Percentiles rank a stretch among this genome's conserved stretches.
Conservation (phyloP, 768 basidiomycete genomes). For the Russula earlei region DNA sequence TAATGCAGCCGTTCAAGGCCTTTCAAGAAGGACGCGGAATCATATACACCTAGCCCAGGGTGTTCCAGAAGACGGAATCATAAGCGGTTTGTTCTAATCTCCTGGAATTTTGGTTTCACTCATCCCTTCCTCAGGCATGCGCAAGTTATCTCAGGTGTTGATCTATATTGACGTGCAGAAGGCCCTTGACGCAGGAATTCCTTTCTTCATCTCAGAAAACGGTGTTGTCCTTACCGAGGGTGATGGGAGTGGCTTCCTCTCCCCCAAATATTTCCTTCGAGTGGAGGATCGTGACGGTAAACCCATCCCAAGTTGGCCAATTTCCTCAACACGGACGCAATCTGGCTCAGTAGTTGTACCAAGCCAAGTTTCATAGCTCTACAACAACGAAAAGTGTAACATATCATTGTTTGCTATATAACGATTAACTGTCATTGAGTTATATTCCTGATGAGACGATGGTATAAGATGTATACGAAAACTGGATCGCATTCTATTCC, state of each 20-base stretch:
- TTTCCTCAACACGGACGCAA: not conserved
- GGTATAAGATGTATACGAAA: not conserved
- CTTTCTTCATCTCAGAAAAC: slow-evolving; percentile 74
- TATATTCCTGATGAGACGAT: not conserved
- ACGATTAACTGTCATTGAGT: not conserved
- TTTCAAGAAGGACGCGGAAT: slow-evolving; percentile 81
- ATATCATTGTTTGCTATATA: not conserved
- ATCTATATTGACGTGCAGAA: slow-evolving; percentile 73
- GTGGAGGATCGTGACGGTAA: slow-evolving; percentile 45
- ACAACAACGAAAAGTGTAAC: not conserved
- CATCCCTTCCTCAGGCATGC: slow-evolving; percentile 53
- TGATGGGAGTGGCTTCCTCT: slow-evolving; percentile 50
- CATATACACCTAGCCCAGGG: slow-evolving; percentile 91
- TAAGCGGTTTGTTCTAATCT: slow-evolving; percentile 51
- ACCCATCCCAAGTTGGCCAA: slow-evolving; percentile 23
- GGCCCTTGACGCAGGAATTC: slow-evolving; percentile 57
- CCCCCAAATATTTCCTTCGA: slow-evolving; percentile 53
- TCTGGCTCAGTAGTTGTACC: not conserved
- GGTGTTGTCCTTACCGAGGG: slow-evolving; percentile 86
- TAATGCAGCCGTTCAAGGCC: slow-evolving; percentile 50
- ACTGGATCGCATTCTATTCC: slow-evolving; percentile 1
- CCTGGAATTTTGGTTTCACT: not conserved
- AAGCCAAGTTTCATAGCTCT: not conserved
- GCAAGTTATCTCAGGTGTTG: slow-evolving; percentile 63
- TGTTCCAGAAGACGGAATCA: slow-evolving; percentile 50